phyloP scores from a whole-genome alignment of 176 grass and related monocot species.

The Phyllostachys edulis region DNA sequence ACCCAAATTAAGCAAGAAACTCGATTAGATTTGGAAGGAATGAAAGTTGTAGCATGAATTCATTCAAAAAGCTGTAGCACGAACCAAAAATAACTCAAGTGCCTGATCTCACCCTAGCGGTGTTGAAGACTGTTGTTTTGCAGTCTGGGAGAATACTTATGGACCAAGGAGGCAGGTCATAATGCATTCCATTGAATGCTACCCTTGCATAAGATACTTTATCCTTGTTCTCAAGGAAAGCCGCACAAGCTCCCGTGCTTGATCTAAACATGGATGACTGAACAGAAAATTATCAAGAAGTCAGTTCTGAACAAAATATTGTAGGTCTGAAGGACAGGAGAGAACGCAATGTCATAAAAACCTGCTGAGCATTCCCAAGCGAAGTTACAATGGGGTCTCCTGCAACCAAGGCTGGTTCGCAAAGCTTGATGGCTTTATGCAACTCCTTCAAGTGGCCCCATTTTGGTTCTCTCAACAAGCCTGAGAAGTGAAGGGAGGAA shows the following conservation, averaged over 20 bases:
- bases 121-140: conserved; percentile 92
- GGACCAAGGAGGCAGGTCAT: conserved; percentile 93
- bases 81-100: conserved; percentile 12
- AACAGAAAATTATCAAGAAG: conserved; percentile 36
- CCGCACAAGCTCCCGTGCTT: conserved; percentile 70
- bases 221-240: conserved; percentile 92
- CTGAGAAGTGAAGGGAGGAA: conserved; percentile 34
- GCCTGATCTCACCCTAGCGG: conserved; percentile 68
- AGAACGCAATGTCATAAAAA: conserved; percentile 27
- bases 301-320: conserved; percentile 39
- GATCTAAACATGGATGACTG: conserved; percentile 85
- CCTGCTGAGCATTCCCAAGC: conserved; percentile 76
- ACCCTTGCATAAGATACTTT: conserved; percentile 70
- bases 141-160: conserved; percentile 96
- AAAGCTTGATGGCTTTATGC: conserved; percentile 92
- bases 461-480: conserved; percentile 94
- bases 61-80: neutral
- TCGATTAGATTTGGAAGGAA: neutral
- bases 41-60: no score
- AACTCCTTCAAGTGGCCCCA: conserved; percentile 96
- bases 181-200: conserved; percentile 82
- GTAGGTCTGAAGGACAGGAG: neutral
- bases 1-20: conserved; percentile 25
- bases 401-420: conserved; percentile 74
- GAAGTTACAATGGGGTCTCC: conserved; percentile 73